These are phyloP conservation scores for Gigaspora rosea DNA, from an alignment of 192 early-diverging fungal species.

Conservation along the genomic window DNA sequence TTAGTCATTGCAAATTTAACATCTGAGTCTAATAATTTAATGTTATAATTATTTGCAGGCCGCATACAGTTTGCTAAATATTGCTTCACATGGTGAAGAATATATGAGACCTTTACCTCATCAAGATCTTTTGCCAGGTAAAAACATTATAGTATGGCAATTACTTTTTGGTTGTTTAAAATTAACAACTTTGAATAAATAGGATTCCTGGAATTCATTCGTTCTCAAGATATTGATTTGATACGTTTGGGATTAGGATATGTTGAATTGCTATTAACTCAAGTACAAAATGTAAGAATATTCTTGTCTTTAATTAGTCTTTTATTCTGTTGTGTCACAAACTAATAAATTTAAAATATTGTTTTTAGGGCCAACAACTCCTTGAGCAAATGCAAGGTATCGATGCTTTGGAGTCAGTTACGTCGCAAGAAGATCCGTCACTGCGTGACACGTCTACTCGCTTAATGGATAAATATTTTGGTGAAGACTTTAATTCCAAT, in stretches of 20 bases:
- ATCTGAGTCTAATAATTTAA: not conserved
- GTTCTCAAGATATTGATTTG: constrained; percentile 63
- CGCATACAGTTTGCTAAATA: constrained; percentile 64
- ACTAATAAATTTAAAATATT: not conserved
- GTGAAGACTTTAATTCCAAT: constrained; percentile 40
- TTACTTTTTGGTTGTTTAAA: not conserved
- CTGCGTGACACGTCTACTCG: constrained; percentile 48
- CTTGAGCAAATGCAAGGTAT: constrained; percentile 47
- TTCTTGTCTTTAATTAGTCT: not conserved
- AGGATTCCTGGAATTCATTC: constrained; percentile 60
- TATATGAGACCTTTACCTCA: constrained; percentile 50
- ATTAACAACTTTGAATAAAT: not conserved
- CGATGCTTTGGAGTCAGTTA: constrained; percentile 62
- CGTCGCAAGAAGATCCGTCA: constrained; percentile 52
- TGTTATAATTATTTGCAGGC: constrained; percentile 40
- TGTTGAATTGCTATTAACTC: constrained; percentile 55
- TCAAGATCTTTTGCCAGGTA: constrained; percentile 46
- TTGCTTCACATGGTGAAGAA: constrained; percentile 54
- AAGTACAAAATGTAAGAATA: constrained; percentile 42
- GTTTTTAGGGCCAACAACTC: constrained; percentile 6
- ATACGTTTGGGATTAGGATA: constrained; percentile 65
- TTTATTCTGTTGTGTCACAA: not conserved
- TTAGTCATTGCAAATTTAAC: no score
- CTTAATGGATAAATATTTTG: constrained; percentile 63
- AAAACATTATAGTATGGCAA: not conserved